phyloP scores from a whole-genome alignment of 257 asterid species.

The Fraxinus pennsylvanica region DNA sequence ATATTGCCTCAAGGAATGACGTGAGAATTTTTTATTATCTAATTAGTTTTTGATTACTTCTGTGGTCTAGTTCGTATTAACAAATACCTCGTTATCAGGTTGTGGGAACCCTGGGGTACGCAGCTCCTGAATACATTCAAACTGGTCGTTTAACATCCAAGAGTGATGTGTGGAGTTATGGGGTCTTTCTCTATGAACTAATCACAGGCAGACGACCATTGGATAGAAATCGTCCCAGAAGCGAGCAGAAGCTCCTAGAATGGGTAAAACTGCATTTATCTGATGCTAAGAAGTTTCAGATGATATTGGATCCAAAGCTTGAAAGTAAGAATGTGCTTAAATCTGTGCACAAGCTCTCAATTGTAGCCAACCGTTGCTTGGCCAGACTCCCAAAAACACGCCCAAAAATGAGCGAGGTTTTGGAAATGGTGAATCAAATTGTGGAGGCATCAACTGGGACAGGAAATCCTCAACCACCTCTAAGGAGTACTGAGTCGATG shows the following conservation, averaged over 20 bases:
- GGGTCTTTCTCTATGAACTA: constrained; percentile 18
- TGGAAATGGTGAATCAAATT: constrained; percentile 69
- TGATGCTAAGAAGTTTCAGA: constrained; percentile 15
- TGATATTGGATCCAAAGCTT: constrained; percentile 23
- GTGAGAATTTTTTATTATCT: background rate
- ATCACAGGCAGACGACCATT: constrained; percentile 25
- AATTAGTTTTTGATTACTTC: background rate
- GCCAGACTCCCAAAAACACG: constrained; percentile 18
- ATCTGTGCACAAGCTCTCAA: constrained; percentile 17
- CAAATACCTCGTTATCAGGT: background rate
- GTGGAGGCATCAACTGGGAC: constrained; percentile 48
- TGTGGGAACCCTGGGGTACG: constrained; percentile 16
- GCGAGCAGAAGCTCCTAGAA: constrained; percentile 22
- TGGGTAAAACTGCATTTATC: constrained; percentile 22
- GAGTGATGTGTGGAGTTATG: constrained; percentile 17
- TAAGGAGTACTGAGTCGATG: constrained; percentile 33
- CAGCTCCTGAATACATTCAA: constrained; percentile 19
- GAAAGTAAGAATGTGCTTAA: constrained; percentile 4
- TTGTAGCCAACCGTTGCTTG: constrained; percentile 18
- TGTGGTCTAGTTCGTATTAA: background rate
- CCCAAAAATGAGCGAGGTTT: constrained; percentile 61
- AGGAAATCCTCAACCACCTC: constrained; percentile 54
- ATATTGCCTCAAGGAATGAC: background rate
- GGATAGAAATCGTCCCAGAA: constrained; percentile 19
- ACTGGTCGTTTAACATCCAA: constrained; percentile 13